Conservation (phyloP, 495 filamentous ascomycete species). For the Lepidopterella palustris region DNA sequence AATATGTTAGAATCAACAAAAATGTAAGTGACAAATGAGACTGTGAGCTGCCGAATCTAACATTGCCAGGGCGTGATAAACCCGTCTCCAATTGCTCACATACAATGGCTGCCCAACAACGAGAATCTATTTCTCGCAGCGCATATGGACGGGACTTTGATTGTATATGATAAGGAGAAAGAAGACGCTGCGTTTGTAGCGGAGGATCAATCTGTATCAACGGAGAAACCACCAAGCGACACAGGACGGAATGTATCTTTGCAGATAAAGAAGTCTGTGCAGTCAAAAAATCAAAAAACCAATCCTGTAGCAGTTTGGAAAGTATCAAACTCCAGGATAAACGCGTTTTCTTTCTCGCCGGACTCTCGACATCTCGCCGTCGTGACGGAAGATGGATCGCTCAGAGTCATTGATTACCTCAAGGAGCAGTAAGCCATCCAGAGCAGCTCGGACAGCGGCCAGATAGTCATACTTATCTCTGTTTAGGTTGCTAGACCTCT, state of each 20-base stretch:
- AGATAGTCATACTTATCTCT: background rate
- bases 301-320: constrained; percentile 93
- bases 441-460: background rate
- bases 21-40: constrained; percentile 48
- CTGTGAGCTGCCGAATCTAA: constrained; percentile 6
- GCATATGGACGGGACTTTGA: constrained; percentile 85
- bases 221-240: constrained; percentile 6
- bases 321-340: constrained; percentile 79
- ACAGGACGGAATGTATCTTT: constrained; percentile 30
- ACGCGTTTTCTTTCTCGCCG: constrained; percentile 82
- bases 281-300: constrained; percentile 84
- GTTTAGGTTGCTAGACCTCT: constrained; percentile 69
- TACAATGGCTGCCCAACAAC: constrained; percentile 90
- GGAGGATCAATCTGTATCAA: constrained; percentile 36
- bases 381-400: constrained; percentile 82
- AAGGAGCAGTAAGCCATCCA: constrained; percentile 71
- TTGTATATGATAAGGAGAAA: constrained; percentile 98
- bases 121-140: constrained; percentile 89
- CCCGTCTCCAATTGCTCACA: constrained; percentile 72
- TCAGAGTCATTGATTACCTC: constrained; percentile 85
- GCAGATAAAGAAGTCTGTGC: constrained; percentile 79
- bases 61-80: constrained; percentile 68
- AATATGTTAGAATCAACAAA: constrained; percentile 94
- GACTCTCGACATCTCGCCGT: constrained; percentile 82
- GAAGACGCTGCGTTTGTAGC: constrained; percentile 75